Percentiles rank a stretch among this genome's conserved stretches.
These are phyloP conservation scores for Carpinus viminea DNA, from an alignment of 306 rosid species.

Conservation along the genomic window DNA sequence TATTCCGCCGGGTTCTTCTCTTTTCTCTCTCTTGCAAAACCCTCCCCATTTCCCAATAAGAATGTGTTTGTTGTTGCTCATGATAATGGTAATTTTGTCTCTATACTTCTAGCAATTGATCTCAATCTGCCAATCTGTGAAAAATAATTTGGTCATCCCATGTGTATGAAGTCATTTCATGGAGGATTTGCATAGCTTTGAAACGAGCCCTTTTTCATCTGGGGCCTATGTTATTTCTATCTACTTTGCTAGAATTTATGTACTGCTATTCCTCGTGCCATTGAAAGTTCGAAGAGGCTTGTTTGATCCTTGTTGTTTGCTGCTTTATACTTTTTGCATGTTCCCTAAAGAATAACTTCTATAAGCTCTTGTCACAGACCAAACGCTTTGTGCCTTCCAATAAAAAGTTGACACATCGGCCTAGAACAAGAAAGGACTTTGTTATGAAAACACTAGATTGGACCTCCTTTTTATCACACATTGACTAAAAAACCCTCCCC, in stretches of 20 bases:
- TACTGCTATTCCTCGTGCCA: neutral
- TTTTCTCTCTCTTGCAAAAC: constrained; percentile 5
- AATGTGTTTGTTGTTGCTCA: constrained; percentile 17
- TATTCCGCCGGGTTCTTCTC: constrained; percentile 80
- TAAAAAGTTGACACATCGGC: no score
- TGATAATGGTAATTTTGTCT: constrained; percentile 26
- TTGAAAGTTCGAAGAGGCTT: neutral
- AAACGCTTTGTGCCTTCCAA: no score
- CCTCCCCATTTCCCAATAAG: neutral
- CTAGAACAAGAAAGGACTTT: no score
- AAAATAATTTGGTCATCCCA: neutral
- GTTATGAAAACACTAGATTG: no score
- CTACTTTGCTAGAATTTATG: neutral
- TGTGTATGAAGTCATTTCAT: neutral
- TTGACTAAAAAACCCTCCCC: no score
- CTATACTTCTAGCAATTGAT: constrained; percentile 1
- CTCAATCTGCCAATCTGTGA: neutral
- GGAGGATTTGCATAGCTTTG: neutral
- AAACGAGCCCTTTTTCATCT: neutral
- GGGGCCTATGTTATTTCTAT: neutral
- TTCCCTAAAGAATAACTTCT: neutral
- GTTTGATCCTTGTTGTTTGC: neutral
- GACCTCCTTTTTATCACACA: no score
- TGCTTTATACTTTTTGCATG: neutral
- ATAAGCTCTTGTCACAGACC: no score